phyloP scores from a whole-genome alignment of 306 rosid species.

The Nissolia schottii region DNA sequence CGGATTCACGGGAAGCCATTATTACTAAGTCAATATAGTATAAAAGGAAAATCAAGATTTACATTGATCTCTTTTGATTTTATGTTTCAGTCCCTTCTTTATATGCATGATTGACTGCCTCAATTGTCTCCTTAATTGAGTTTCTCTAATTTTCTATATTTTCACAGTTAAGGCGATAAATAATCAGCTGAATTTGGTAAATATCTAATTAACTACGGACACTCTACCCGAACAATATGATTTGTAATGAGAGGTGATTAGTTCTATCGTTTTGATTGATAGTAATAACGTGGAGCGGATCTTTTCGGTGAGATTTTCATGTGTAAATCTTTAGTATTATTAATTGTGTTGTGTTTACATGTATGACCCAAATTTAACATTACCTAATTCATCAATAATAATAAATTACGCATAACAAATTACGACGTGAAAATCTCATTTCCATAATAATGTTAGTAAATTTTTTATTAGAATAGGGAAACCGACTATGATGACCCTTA shows the following conservation, averaged over 20 bases:
- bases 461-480: too few relatives aligned
- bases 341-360: too few relatives aligned
- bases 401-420: too few relatives aligned
- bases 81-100: background rate
- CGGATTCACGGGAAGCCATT: background rate
- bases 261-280: background rate
- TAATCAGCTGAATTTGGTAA: background rate
- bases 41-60: background rate
- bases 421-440: too few relatives aligned
- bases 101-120: background rate
- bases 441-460: too few relatives aligned
- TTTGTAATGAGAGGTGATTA: background rate
- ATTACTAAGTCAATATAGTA: background rate
- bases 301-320: too few relatives aligned
- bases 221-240: background rate
- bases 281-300: too few relatives aligned
- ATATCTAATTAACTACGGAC: background rate
- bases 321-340: background rate
- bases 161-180: background rate
- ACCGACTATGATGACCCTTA: too few relatives aligned
- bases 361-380: too few relatives aligned
- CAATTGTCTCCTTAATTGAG: background rate
- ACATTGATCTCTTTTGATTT: background rate
- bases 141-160: conserved; percentile 6
- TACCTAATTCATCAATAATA: too few relatives aligned